phyloP scores from a whole-genome alignment of 169 alveolate species.

The Plasmodium vinckei region DNA sequence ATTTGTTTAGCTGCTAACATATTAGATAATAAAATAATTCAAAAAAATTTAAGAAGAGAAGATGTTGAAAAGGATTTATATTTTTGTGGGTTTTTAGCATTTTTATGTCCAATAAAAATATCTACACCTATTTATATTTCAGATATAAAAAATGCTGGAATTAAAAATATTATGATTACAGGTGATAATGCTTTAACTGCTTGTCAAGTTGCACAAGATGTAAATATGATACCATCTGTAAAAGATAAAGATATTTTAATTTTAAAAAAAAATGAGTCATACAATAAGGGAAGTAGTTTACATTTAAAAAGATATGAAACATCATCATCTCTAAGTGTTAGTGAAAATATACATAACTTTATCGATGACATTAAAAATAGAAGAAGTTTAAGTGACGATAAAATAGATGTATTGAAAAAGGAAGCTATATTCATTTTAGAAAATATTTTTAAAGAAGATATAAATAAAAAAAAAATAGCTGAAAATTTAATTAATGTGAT shows the following conservation, averaged over 20 bases:
- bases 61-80: constrained; percentile 92
- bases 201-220: constrained; percentile 94
- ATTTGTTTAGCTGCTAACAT: constrained; percentile 82
- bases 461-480: background rate
- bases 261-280: constrained; percentile 81
- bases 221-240: constrained; percentile 74
- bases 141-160: constrained; percentile 89
- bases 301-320: background rate
- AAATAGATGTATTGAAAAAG: background rate
- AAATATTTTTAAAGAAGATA: background rate
- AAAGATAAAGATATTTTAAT: constrained; percentile 56
- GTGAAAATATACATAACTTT: background rate
- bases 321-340: background rate
- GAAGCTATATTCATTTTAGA: constrained; percentile 1
- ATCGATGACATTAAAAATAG: background rate
- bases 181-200: constrained; percentile 99
- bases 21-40: constrained; percentile 37
- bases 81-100: constrained; percentile 95
- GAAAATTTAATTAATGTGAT: constrained; percentile 26
- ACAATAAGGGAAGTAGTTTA: constrained; percentile 9
- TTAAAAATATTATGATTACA: constrained; percentile 94
- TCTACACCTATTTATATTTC: constrained; percentile 90
- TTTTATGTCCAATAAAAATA: constrained; percentile 95
- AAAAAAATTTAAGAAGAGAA: constrained; percentile 83
- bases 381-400: constrained; percentile 6